phyloP scores from a whole-genome alignment of 2,329 filamentous ascomycete species.

The Fusarium neocosmosporiellum region DNA sequence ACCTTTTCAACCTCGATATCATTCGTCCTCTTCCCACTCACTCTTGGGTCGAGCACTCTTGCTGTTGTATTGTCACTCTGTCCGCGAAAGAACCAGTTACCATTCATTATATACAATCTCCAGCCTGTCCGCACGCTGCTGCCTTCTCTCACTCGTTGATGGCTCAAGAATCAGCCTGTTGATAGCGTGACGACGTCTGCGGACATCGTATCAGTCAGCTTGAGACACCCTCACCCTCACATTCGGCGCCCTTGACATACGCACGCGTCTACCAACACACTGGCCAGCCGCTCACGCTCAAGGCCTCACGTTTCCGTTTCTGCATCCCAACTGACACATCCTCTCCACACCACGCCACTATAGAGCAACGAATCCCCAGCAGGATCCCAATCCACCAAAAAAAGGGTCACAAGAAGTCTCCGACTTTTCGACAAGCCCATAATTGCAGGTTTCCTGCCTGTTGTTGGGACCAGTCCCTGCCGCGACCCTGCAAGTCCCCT shows the following conservation, averaged over 20 bases:
- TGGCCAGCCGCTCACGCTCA: slow-evolving; percentile 24
- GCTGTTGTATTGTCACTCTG: slow-evolving; percentile 3
- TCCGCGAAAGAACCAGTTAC: slow-evolving; percentile 8
- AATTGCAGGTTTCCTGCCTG: slow-evolving; percentile 20
- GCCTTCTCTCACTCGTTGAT: slow-evolving; percentile 9
- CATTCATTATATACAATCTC: slow-evolving; percentile 15
- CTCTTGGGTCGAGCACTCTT: slow-evolving; percentile 11
- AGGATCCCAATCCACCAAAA: slow-evolving; percentile 21
- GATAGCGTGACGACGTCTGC: slow-evolving; percentile 37
- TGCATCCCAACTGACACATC: slow-evolving; percentile 32
- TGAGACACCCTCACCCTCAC: slow-evolving; percentile 28
- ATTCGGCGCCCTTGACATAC: background rate
- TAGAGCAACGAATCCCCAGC: slow-evolving; percentile 23
- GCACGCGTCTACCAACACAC: slow-evolving; percentile 17
- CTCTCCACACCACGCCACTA: slow-evolving; percentile 31
- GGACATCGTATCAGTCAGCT: slow-evolving; percentile 33
- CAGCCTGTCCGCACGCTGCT: background rate
- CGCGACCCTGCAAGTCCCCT: slow-evolving; percentile 28
- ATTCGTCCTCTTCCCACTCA: background rate
- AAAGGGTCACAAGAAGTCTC: slow-evolving; percentile 29
- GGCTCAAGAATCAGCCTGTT: slow-evolving; percentile 18
- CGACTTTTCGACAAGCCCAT: slow-evolving; percentile 34
- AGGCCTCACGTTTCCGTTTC: slow-evolving; percentile 11
- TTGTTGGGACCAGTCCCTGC: slow-evolving; percentile 22
- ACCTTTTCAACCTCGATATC: slow-evolving; percentile 3